phyloP scores from a whole-genome alignment of 1,139 yeast species.

The Protomyces inundatus region DNA sequence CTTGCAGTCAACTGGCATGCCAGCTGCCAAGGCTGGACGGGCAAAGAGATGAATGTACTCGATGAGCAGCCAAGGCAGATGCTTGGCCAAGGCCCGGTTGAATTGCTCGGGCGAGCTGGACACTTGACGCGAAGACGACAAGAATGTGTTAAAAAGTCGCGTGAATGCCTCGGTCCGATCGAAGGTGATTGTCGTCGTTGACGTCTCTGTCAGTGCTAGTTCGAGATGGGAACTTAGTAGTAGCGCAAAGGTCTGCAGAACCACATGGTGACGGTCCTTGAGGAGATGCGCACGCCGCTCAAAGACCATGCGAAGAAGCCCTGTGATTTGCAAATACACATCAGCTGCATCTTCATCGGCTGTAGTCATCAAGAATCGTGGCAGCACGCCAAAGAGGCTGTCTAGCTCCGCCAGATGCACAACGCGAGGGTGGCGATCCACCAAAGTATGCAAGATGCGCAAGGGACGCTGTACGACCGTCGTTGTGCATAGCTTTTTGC shows the following conservation, averaged over 20 bases:
- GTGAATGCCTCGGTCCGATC: not conserved
- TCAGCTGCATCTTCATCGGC: not conserved
- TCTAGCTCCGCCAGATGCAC: not conserved
- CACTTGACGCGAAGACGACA: not conserved
- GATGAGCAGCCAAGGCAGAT: conserved; percentile 21
- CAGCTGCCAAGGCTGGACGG: not conserved
- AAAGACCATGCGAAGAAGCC: conserved; percentile 2
- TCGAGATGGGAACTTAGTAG: not conserved
- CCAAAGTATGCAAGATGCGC: not conserved
- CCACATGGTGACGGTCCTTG: conserved; percentile 9
- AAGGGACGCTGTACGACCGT: not conserved
- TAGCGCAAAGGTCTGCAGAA: conserved; percentile 4
- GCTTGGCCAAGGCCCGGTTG: conserved; percentile 21
- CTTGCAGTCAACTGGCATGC: conserved; percentile 41
- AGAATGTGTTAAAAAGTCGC: conserved; percentile 9
- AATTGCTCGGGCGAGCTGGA: conserved; percentile 9
- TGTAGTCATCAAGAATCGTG: not conserved
- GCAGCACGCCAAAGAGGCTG: not conserved
- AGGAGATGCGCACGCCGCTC: conserved; percentile 12
- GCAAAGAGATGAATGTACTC: conserved; percentile 3
- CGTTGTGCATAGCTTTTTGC: not conserved
- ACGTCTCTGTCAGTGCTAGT: not conserved
- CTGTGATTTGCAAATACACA: not conserved
- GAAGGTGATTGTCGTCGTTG: not conserved
- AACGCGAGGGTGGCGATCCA: not conserved